Base-by-base conservation (phyloP, 2,329 filamentous ascomycete genomes). In the Fusarium anguioides region DNA sequence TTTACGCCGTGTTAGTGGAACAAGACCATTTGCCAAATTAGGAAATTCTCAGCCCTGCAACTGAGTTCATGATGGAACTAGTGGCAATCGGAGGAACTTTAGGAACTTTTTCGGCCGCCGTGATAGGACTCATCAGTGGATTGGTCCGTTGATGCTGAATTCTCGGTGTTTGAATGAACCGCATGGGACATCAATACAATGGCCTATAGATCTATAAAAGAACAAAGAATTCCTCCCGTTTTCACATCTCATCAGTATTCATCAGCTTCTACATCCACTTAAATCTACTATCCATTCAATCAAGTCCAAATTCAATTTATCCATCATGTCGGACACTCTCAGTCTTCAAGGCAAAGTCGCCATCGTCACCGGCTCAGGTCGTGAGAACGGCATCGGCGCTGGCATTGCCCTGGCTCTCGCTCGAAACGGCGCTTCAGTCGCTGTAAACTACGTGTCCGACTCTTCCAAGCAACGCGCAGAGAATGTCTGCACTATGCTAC, bases 351-450 rank as follows among this genome's bases (percentile, higher is more conserved):
- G 77, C 53, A 82, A 83, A 61, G 69, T 78, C 1, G 81, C 81
- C 58, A 79, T 83, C 33, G 71, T 83, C 10, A 83, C 81, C 1
- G 81, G 81, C 24, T 82, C 81, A 11, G 80, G 80, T 17, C 75
- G 76, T 6, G 79, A 81, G 24, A 81, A 80, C 42, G 80, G 79
- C 5, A 81, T 82, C 11, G 81, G 81, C 7, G 81, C 81, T 5
- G 80, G 72, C 17, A 81, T 81, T 17, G 81, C 78, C n/a, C 50
- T 52, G 2, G 75, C 77, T 0, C 73, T 83, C 1, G 80, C 79
- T 17, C 75, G 77, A 6, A 80, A 80, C 60, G 81, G 81, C 9
- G 81, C 81, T 4, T 71, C 71, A 2, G 80, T 83, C 0, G 72
- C 70, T 2, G 68, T 83, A 55, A 77, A 82, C 71, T 76, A 81